Evolutionary conservation across 495 filamentous ascomycete genomes (phyloP), one percentile per base, ranked within the genome.

Genomic region (Talaromyces nanjingensis): DNA sequence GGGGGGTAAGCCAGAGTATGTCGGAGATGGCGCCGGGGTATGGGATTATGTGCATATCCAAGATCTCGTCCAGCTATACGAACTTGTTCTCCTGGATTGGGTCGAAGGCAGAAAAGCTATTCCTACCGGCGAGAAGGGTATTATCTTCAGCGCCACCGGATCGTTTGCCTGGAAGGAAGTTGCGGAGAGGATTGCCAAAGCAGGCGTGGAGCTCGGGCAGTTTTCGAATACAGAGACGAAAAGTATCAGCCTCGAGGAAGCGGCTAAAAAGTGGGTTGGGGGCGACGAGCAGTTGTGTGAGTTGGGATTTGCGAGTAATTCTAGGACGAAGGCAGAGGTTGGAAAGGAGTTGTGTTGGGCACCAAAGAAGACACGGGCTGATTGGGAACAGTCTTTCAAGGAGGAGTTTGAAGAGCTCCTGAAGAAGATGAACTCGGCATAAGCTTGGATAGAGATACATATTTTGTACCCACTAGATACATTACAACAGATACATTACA

Each of bases 21-120:
- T 81, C 14, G 78, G 76, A 37, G 67, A 75, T 2, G 81, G 81
- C 7, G 62, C 71, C n/a, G 75, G 69, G 3, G 70, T 71, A 18
- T 82, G 80, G 79, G 75, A 80, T 63, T 71, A 77, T 60, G 74
- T 83, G 4, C 81, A 84, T 45, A 71, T 85, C 6, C 63, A 67
- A 1, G 81, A 84, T 65, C 66, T 83, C 0, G 73, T 73, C 0
- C 69, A 68, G 8, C 61, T 85, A 11, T 83, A 79, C 67, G 39
- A 60, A 22, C 62, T 67, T n/a, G 8, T 68, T 1, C 22, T 74
- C 11, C 59, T 72, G 34, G 11, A 25, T 6, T 63, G 65, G 59
- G 18, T 70, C 2, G 14, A 69, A 7, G 67, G 52, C 4, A 65
- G 71, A 16, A 65, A 68, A 9, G 68, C 64, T 22, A 63, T 82